Evolutionary conservation across 2,329 filamentous ascomycete genomes (phyloP).

Genomic region (Colletotrichum higginsianum): DNA sequence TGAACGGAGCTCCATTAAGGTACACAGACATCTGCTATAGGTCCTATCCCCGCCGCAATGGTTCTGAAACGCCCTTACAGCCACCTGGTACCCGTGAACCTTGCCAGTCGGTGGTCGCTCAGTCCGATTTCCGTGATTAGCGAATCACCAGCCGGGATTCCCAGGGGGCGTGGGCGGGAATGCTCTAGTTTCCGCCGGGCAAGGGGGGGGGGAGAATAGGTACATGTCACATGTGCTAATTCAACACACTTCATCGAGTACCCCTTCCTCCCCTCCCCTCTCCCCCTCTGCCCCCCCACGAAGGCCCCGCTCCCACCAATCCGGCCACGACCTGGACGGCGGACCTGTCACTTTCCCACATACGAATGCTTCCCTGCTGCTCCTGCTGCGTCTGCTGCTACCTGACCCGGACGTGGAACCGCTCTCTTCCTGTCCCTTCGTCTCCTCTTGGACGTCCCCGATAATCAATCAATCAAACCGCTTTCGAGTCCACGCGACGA

Average conservation of each 20-base stretch:
- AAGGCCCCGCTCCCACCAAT: background rate
- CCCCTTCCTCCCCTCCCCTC: background rate
- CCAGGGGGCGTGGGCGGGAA: background rate
- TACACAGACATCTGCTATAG: background rate
- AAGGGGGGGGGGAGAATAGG: too few species aligned
- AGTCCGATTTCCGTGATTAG: slow-evolving; percentile 29
- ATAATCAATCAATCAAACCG: slow-evolving; percentile 9
- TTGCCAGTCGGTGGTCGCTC: slow-evolving; percentile 32
- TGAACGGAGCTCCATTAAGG: slow-evolving; percentile 27
- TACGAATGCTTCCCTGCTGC: background rate
- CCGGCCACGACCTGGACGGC: background rate
- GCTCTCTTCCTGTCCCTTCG: slow-evolving; percentile 19
- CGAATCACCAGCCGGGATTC: slow-evolving; percentile 30
- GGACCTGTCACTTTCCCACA: slow-evolving; percentile 15
- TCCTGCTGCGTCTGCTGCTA: background rate
- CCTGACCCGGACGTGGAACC: slow-evolving; percentile 18
- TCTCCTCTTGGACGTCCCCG: slow-evolving; percentile 23
- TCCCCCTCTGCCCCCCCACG: too few species aligned
- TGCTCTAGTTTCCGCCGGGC: background rate
- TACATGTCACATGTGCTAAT: background rate
- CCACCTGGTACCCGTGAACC: slow-evolving; percentile 31
- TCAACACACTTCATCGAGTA: slow-evolving; percentile 1
- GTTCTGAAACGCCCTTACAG: slow-evolving; percentile 37
- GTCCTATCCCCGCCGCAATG: slow-evolving; percentile 27
- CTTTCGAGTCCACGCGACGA: slow-evolving; percentile 36